Evolutionary conservation across 2,329 filamentous ascomycete genomes (phyloP), one percentile per base, ranked within the genome.

Genomic region (Colletotrichum sp.): DNA sequence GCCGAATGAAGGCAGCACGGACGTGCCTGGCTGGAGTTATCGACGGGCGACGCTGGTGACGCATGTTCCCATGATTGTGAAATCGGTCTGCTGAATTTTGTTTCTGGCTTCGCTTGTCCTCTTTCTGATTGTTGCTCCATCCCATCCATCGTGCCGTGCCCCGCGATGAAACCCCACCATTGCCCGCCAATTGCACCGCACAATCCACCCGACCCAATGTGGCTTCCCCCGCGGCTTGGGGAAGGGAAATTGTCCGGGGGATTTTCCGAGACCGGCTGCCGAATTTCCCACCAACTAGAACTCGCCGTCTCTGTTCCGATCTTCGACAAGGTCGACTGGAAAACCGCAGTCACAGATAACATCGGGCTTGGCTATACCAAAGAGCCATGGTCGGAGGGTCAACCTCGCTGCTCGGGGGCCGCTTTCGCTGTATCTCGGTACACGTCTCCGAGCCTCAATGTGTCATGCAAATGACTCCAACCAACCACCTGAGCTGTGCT

Each of bases 221-320:
- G 65, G 58, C 32, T 52, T 34, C 21, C 48, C 70, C 48, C 66
- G 71, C 43, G 36, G 68, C 62, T 68, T 72, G 67, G 78, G 71
- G 66, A 66, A 74, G 72, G 69, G 30, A 67, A 69, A 62, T 72
- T 72, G 71, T 70, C 66, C 73, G 74, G 66, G 32, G 66, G 71
- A 80, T 80, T 70, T 78, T 81, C 78, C 79, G 79, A 70, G 55
- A 30, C 32, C 64, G 30, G 61, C 5, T 77, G 80, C 79, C 81
- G 80, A 81, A 81, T 83, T 80, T 83, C 81, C 84, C 84, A 83
- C 83, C 80, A 85, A 81, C 84, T 74, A 82, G 72, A 77, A 66
- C 18, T 5, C 24, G 18, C 32, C 55, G 10, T 58, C 12, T 36
- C 24, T 18, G 13, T 30, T 32, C 38, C 18, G 4, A 26, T 30